Base-by-base conservation (phyloP, 176 grass and related monocot species). In the Triticum turgidum region DNA sequence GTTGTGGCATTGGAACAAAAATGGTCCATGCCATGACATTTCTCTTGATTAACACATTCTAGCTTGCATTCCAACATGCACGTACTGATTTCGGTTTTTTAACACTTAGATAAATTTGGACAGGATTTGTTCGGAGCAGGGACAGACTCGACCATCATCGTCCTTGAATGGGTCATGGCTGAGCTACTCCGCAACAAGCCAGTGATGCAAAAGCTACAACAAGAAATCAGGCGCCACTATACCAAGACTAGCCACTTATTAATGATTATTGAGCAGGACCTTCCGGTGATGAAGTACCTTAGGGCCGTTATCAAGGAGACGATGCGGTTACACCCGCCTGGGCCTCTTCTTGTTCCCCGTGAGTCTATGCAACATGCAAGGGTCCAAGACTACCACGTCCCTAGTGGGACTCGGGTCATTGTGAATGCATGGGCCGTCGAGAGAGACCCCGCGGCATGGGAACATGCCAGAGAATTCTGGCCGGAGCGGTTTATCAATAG, bases 241-340 rank as follows among this genome's bases (percentile, higher is more conserved):
- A 61, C 56, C 7, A 61, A 61, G 20, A 61, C 20, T 61, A 17
- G 20, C 0, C 56, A 61, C 18, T n/a, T 61, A 8, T 0, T 61
- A 20, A 61, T 61, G 18, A 17, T 61, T 61, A 61, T 2, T 61
- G 56, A 61, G 56, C 0, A 61, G 0, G 59, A 61, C 59, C 59
- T 85, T 6, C 59, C 41, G 0, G 18, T 20, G 5, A 77, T 68
- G 83, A 44, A 52, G 61, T 78, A 85, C 61, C 83, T 77, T 25
- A 56, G 44, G 18, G 73, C 61, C 4, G 61, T 85, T 12, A 38
- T 85, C 13, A 85, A 77, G 83, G 73, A 85, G 83, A 77, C 44
- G 24, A 41, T 84, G 82, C 33, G 82, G 37, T 37, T 84, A 56
- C 69, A 74, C 82, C 39, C 69, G 3, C 82, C 69, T 37, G 82